Base-by-base conservation (phyloP, 2,329 filamentous ascomycete species). In the Trichoderma sp. region DNA sequence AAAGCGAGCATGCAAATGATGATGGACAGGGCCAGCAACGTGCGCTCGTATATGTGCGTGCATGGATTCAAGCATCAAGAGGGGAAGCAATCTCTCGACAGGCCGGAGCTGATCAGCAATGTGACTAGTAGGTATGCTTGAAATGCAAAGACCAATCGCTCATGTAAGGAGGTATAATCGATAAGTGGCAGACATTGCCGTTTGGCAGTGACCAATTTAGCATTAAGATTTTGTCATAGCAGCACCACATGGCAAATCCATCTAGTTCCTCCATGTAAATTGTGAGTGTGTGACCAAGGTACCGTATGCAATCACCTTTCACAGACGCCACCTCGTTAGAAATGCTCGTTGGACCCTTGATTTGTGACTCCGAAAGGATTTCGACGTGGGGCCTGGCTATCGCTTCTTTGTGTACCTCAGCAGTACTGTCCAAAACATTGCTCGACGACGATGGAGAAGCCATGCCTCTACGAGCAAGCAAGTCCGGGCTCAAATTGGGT, bases 401-500 rank as follows among this genome's bases (percentile, higher is more conserved):
- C 43, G 30, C 46, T 28, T 63, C 30, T 34, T 30, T 26, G 37
- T 52, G n/a, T 54, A 32, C 59, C 21, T 54, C 59, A 21, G 56
- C 11, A 14, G 32, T 10, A 43, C 39, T 43, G n/a, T 43, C 18
- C 7, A 8, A 56, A 39, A 49, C 46, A 21, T 49, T 49, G 46
- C 18, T 49, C 46, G 46, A 49, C 46, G 10, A 24, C 26, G 28
- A 54, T 28, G 54, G 54, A 56, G 54, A 32, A 34, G 54, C 54
- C 54, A 56, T 56, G 28, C 54, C 51, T 52, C 37, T 51, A 46
- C 26, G 5, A 66, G 52, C 52, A 66, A n/a, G n/a, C 51, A 66
- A 46, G 28, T 21, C 63, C 52, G 63, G 16, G 34, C 63, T 66
- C 52, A 39, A 49, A 63, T 58, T 66, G 63, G 63, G 43, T 28